These are phyloP conservation scores for Brasenia schreberi DNA, from an alignment of 164 flowering plant species.

Conservation along the genomic window DNA sequence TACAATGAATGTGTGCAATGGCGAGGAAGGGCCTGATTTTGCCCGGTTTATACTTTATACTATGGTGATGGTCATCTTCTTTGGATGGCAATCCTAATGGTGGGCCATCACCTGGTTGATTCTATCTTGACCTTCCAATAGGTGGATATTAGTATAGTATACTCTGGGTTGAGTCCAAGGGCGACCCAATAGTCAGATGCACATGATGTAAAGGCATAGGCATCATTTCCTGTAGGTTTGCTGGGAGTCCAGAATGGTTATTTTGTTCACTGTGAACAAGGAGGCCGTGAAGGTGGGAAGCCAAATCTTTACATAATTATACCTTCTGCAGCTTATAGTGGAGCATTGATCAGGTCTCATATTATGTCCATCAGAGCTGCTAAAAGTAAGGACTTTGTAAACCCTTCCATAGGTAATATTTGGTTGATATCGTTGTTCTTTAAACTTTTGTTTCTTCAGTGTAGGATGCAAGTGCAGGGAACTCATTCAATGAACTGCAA, in stretches of 20 bases:
- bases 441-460: slow-evolving; percentile 38
- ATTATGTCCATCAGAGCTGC: slow-evolving; percentile 78
- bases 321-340: slow-evolving; percentile 77
- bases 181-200: too few species aligned
- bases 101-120: too few species aligned
- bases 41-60: too few species aligned
- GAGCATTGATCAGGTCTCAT: slow-evolving; percentile 78
- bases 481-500: slow-evolving; percentile 47
- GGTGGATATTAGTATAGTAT: too few species aligned
- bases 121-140: too few species aligned
- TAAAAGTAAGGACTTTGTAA: slow-evolving; percentile 43
- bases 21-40: too few species aligned
- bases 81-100: too few species aligned
- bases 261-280: slow-evolving; percentile 17
- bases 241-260: background rate
- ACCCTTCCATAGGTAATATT: background rate
- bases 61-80: too few species aligned
- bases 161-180: background rate
- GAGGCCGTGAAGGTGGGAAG: slow-evolving; percentile 24
- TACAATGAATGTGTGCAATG: too few species aligned
- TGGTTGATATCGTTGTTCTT: background rate
- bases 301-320: slow-evolving; percentile 58
- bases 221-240: too few species aligned
- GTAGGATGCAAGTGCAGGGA: slow-evolving; percentile 98
- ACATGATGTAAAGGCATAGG: too few species aligned